Evolutionary conservation across 768 basidiomycete species (phyloP), one percentile per base, ranked within the genome.

Genomic region (Boletus vermiculosoides): DNA sequence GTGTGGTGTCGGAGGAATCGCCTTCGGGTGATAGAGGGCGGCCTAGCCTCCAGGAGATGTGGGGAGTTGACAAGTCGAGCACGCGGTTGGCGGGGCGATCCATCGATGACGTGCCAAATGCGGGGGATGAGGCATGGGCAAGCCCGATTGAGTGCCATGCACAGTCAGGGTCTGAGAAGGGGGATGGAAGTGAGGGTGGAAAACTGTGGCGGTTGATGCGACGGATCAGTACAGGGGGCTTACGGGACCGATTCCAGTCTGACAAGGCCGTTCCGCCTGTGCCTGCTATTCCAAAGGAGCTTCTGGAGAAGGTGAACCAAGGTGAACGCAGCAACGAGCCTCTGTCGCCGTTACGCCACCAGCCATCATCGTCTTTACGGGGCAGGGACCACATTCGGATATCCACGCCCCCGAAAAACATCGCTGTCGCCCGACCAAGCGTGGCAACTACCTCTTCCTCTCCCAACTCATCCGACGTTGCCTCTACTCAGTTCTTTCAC

Each of bases 141-240:
- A 58, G 64, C 47, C 63, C 62, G 2, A 18, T 41, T n/a, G 37
- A 34, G 2, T 56, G 45, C 47, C 61, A 47, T 52, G 54, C 40
- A 54, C 60, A 28, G 3, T 61, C 65, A 20, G 54, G 39, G n/a
- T 52, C 63, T 44, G 66, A 63, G 9, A 61, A 59, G n/a, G 52
- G 18, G 22, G 59, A 56, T 1, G 49, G 36, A 15, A 45, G 46
- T 6, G 73, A 77, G 6, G 74, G 78, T 8, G 76, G 75, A 48
- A 83, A 77, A 62, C 68, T 88, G 2, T 88, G 86, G 86, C 85
- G 78, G 69, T 66, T 90, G 50, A 78, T 90, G 77, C 88, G 87
- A 68, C 78, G 85, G 40, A 82, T 90, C 57, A 88, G 86, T 57
- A 79, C 82, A 0, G 83, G 85, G 9, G 83, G 78, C 10, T 69